These are phyloP conservation scores for Leccinum arenicola DNA, from an alignment of 768 basidiomycete species.

Conservation along the genomic window DNA sequence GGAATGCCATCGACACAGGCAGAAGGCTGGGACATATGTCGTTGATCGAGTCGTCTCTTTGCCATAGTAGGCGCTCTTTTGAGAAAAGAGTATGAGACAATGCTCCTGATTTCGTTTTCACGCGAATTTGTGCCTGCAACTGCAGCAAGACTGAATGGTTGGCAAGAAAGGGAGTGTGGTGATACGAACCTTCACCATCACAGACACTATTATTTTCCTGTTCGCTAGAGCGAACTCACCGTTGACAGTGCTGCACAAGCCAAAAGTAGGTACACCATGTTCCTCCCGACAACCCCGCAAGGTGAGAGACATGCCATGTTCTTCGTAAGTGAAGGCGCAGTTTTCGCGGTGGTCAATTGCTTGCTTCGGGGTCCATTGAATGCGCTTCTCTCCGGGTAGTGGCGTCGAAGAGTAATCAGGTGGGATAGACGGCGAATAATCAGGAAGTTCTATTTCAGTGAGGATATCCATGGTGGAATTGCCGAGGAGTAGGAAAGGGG, in stretches of 20 bases:
- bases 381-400: constrained; percentile 47
- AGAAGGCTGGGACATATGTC: constrained; percentile 26
- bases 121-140: constrained; percentile 25
- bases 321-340: constrained; percentile 31
- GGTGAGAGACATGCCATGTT: constrained; percentile 29
- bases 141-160: constrained; percentile 7
- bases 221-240: constrained; percentile 29
- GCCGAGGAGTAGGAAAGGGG: neutral
- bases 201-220: constrained; percentile 26
- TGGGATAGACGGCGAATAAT: constrained; percentile 52
- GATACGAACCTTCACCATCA: constrained; percentile 26
- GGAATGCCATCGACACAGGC: constrained; percentile 31
- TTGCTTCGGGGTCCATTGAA: constrained; percentile 45
- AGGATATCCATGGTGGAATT: constrained; percentile 14
- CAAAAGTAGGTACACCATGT: constrained; percentile 28
- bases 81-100: constrained; percentile 21
- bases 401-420: constrained; percentile 60
- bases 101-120: constrained; percentile 13
- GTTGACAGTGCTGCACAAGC: constrained; percentile 26
- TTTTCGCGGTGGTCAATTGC: constrained; percentile 10
- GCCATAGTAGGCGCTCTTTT: constrained; percentile 25
- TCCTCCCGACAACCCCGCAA: constrained; percentile 32
- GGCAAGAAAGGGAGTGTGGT: neutral
- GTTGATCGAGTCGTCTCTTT: constrained; percentile 6
- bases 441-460: constrained; percentile 35